Base-by-base conservation (phyloP, 805 yeast species). In the Metschnikowia reukaufii region DNA sequence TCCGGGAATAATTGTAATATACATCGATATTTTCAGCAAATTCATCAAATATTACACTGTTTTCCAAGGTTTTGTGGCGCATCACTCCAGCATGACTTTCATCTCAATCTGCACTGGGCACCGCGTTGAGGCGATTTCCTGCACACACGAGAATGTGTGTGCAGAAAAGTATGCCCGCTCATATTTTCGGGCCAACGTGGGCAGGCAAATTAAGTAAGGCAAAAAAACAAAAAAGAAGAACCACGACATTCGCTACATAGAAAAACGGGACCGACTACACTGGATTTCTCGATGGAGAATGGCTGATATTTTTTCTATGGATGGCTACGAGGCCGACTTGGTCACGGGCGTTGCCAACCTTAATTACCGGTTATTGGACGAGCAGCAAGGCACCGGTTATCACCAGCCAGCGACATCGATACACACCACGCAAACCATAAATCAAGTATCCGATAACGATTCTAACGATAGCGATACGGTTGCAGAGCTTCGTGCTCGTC, bases 271-370 rank as follows among this genome's bases (percentile, higher is more conserved):
- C 16, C n/a, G n/a, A n/a, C n/a, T n/a, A n/a, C n/a, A n/a, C n/a
- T n/a, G n/a, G n/a, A n/a, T n/a, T 12, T 27, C 41, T 31, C 35
- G n/a, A 45, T 45, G 48, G 13, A 52, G 21, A 30, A 68, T 68
- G 73, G 53, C 72, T 15, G 70, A 60, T 32, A 61, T 68, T 13
- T 68, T 68, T 45, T 50, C 56, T 36, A 68, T 68, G 73, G 73
- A 68, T 38, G 73, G 64, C 52, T 63, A 63, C 41, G 64, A 58
- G 49, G 37, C 56, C 45, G 45, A 48, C 10, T 41, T 51, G 40
- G 34, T 46, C 6, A 34, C 39, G 23, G 57, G 55, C 18, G 23
- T 51, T 12, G 38, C 43, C 12, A 54, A 51, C 31, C 61, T 65
- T 48, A 66, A 66, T 56, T 66, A 66, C 42, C 45, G 53, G 34